Conservation (phyloP, 2,329 filamentous ascomycete species). For the Rutstroemia sydowiana region DNA sequence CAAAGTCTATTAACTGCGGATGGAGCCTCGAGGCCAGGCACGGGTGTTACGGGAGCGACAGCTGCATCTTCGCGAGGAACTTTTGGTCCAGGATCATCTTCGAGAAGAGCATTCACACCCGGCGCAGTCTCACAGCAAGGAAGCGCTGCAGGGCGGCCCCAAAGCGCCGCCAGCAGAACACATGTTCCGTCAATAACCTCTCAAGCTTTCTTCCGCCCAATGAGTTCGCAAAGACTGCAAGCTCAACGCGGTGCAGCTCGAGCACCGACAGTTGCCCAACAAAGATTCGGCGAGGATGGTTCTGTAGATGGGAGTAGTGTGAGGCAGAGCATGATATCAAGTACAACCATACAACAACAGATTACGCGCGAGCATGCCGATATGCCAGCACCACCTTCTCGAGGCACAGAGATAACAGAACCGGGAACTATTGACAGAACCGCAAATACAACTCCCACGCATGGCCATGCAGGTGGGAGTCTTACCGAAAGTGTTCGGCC, state of each 20-base stretch:
- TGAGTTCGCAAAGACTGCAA: slow-evolving; percentile 93
- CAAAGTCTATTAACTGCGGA: slow-evolving; percentile 32
- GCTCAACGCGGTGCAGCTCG: slow-evolving; percentile 66
- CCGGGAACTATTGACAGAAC: slow-evolving; percentile 55
- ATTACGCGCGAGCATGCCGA: slow-evolving; percentile 40
- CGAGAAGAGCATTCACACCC: slow-evolving; percentile 38
- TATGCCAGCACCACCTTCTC: slow-evolving; percentile 57
- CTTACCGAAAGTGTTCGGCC: slow-evolving; percentile 73
- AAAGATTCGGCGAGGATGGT: slow-evolving; percentile 34
- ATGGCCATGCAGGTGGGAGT: slow-evolving; percentile 52
- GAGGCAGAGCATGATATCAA: slow-evolving; percentile 52
- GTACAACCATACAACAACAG: slow-evolving; percentile 23
- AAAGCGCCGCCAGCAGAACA: slow-evolving; percentile 67
- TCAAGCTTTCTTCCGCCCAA: slow-evolving; percentile 88
- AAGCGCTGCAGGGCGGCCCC: slow-evolving; percentile 45
- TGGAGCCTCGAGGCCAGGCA: slow-evolving; percentile 44
- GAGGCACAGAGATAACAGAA: slow-evolving; percentile 75
- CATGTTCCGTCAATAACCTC: slow-evolving; percentile 87
- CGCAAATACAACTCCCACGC: slow-evolving; percentile 66
- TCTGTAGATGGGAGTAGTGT: slow-evolving; percentile 39
- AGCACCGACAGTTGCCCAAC: slow-evolving; percentile 32
- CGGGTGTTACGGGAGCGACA: slow-evolving; percentile 40
- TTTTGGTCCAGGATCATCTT: slow-evolving; percentile 48
- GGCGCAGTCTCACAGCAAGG: slow-evolving; percentile 9
- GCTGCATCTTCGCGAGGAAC: slow-evolving; percentile 38